Evolutionary conservation across 306 rosid genomes (phyloP), one percentile per base, ranked within the genome.

Genomic region (Calophaca sinica): DNA sequence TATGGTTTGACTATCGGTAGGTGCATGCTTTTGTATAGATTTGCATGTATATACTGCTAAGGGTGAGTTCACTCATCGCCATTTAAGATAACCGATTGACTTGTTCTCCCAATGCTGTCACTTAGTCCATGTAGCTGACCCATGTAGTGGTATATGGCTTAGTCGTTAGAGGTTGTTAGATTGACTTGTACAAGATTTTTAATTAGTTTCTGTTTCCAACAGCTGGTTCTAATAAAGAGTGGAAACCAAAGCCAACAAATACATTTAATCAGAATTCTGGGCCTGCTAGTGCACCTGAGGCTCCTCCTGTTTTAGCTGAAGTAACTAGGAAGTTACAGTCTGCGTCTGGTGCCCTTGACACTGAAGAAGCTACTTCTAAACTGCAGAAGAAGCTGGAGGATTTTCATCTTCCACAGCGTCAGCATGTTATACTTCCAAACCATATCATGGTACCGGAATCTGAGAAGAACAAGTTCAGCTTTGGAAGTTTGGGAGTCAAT

Each of bases 381-480:
- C 76, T 87, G 84, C 96, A 86, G 84, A 86, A 41, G 84, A 94
- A 94, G 80, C 81, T 90, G 77, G 93, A 89, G 85, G 89, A 83
- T 73, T 80, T 90, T 29, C 88, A 77, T 70, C 82, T 92, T 73
- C 87, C 91, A 0, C 93, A 86, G 76, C 90, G 93, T 62, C 96
- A 91, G 52, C 88, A 84, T 83, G 98, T 96, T 73, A 96, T 92
- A 63, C 91, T 96, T 84, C 99, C 97, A 52, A 86, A 90, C 79
- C 97, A 92, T 82, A 92, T 96, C 50, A 89, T 84, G 66, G 98
- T 96, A 39, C 91, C 98, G n/a, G 98, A 92, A 71, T 96, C 98
- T 60, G 98, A 96, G 85, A 87, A 92, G 82, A 84, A 86, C 61
- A 92, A 96, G 85, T 82, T 96, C 81, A 87, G 92, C 70, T 96